Base-by-base conservation (phyloP, 192 early-diverging fungal genomes). In the Backusella tarrabulga region DNA sequence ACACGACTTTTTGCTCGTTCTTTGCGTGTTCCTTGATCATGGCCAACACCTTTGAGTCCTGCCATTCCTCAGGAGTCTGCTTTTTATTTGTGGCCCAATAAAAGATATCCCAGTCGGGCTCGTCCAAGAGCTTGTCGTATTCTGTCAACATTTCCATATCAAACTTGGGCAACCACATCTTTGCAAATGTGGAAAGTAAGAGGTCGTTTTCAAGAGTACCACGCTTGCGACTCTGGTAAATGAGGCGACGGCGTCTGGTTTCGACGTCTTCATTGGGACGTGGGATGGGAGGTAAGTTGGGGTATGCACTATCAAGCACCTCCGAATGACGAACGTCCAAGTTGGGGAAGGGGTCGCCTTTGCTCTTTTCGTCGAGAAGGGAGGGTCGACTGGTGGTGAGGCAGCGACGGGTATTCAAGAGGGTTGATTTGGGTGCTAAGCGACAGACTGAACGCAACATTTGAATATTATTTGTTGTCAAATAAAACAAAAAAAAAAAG, bases 81-180 rank as follows among this genome's bases (percentile, higher is more conserved):
- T 92, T 93, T 77, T 93, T 92, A 29, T 83, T 78, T 0, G 90
- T 94, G 3, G 90, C 90, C 94, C 95, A 99, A 78, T 98, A 97
- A 78, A 94, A 99, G 67, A 99, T 95, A 81, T 98, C 97, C 98
- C 98, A 99, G 81, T 99, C 98, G 14, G 92, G 89, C 63, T 91
- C 90, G 77, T 96, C 93, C 81, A 99, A 83, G 70, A 99, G 83
- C 71, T 83, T 71, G 75, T 98, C 98, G 70, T 93, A 91, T 71
- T 96, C 91, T 6, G 79, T 79, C 77, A 98, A 82, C 74, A 96
- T 88, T 3, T 81, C 76, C 35, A 83, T 76, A 23, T 83, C 72
- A 68, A 96, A 81, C 0, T 56, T 32, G 12, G 41, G 40, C 32
- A 99, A 78, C 75, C 91, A 84, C 54, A 90, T 88, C 44, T 83